Percentiles rank a stretch among this genome's conserved stretches.
phyloP scores from a whole-genome alignment of 2,329 filamentous ascomycete genomes.

The Tolypocladium tundrense region DNA sequence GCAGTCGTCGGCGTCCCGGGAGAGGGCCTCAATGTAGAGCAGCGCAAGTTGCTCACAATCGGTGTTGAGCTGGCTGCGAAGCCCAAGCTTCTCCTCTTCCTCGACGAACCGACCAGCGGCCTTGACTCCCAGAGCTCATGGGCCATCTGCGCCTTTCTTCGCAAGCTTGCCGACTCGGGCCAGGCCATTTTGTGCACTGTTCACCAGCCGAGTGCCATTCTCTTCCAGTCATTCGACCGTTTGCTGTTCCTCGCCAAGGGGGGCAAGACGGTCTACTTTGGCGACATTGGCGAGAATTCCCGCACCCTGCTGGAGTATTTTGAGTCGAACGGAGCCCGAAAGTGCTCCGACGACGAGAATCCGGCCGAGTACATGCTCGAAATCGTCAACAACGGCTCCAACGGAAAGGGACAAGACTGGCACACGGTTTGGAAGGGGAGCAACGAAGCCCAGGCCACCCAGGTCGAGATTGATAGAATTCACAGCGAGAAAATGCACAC shows the following conservation, averaged over 20 bases:
- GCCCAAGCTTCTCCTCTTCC: conserved; percentile 48
- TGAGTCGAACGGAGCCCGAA: conserved; percentile 49
- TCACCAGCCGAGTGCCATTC: conserved; percentile 42
- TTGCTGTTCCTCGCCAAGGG: conserved; percentile 54
- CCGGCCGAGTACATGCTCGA: conserved; percentile 69
- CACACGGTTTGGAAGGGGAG: conserved; percentile 53
- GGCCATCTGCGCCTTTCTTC: conserved; percentile 51
- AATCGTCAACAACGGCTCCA: conserved; percentile 30
- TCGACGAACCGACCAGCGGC: conserved; percentile 52
- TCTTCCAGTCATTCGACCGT: conserved; percentile 48
- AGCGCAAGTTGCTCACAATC: conserved; percentile 52
- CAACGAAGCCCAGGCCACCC: conserved; percentile 37
- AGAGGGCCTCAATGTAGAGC: conserved; percentile 50
- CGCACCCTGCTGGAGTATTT: conserved; percentile 52
- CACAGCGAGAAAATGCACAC: conserved; percentile 33
- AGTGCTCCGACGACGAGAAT: conserved; percentile 53
- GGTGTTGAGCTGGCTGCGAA: conserved; percentile 49
- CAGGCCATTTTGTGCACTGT: conserved; percentile 46
- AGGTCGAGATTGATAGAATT: conserved; percentile 54
- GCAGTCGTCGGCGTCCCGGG: conserved; percentile 55
- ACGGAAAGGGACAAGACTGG: conserved; percentile 46
- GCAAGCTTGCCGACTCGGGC: conserved; percentile 46
- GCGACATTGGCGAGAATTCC: conserved; percentile 52
- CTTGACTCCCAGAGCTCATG: conserved; percentile 55
- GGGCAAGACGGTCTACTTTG: conserved; percentile 60